These are phyloP conservation scores for Capsicum chinense DNA, from an alignment of 257 asterid species.

Conservation along the genomic window DNA sequence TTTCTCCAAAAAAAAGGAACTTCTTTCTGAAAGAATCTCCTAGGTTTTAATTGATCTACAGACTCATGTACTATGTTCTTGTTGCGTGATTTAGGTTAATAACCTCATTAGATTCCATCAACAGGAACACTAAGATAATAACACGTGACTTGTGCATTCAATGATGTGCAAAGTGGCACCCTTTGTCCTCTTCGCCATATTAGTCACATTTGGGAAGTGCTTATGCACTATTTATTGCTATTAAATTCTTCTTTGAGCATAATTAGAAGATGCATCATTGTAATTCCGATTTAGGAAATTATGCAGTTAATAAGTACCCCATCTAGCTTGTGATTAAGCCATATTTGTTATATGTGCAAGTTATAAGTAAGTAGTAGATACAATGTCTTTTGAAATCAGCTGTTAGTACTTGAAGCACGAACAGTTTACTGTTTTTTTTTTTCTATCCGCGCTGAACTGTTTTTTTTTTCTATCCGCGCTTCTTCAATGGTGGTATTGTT, in stretches of 20 bases:
- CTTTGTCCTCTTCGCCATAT: not conserved
- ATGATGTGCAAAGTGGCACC: not conserved
- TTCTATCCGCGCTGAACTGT: too few relatives aligned
- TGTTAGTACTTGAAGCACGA: not conserved
- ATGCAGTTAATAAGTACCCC: not conserved
- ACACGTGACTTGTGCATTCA: not conserved
- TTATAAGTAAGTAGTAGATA: not conserved
- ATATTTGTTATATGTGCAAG: not conserved
- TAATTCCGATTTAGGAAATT: not conserved
- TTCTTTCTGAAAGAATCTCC: not conserved
- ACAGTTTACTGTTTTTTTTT: not conserved
- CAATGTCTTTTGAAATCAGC: not conserved
- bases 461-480: not conserved
- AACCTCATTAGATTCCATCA: conserved; percentile 3
- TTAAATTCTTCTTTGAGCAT: not conserved
- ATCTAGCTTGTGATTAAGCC: not conserved
- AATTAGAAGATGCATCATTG: not conserved
- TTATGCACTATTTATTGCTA: not conserved
- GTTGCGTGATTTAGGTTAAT: conserved; percentile 9
- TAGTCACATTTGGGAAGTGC: not conserved
- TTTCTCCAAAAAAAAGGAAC: too few relatives aligned
- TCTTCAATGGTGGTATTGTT: not conserved
- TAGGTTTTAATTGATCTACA: not conserved
- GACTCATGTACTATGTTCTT: not conserved
- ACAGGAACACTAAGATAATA: not conserved